phyloP scores from a whole-genome alignment of 2,329 filamentous ascomycete species.

The Orbilia javanica region DNA sequence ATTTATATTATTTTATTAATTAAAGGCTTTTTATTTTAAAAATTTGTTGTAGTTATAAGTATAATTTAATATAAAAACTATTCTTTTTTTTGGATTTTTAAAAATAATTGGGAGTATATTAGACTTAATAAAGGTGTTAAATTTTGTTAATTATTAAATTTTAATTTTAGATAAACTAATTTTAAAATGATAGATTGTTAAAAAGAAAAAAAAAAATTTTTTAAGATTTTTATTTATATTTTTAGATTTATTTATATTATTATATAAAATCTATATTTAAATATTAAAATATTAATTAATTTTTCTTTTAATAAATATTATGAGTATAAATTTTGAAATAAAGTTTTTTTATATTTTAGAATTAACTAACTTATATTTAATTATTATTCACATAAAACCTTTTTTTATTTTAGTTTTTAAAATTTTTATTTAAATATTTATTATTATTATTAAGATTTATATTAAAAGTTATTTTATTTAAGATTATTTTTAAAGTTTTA shows the following conservation, averaged over 20 bases:
- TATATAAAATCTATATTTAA: constrained; percentile 66
- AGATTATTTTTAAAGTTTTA: constrained; percentile 66
- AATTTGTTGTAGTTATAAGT: constrained; percentile 67
- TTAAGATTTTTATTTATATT: constrained; percentile 61
- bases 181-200: constrained; percentile 66
- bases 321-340: constrained; percentile 65
- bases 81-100: constrained; percentile 67
- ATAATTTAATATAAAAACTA: constrained; percentile 66
- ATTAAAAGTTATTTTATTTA: constrained; percentile 66
- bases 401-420: constrained; percentile 66
- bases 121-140: constrained; percentile 65
- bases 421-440: constrained; percentile 68
- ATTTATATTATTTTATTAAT: constrained; percentile 68
- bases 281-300: constrained; percentile 67
- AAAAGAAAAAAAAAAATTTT: constrained; percentile 59
- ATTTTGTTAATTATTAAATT: constrained; percentile 66
- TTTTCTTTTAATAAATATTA: constrained; percentile 65
- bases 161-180: constrained; percentile 67
- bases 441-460: constrained; percentile 67
- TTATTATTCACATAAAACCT: constrained; percentile 67
- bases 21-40: constrained; percentile 67
- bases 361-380: constrained; percentile 66
- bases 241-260: constrained; percentile 64
- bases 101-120: constrained; percentile 65
- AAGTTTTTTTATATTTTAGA: constrained; percentile 65